phyloP scores from a whole-genome alignment of 2,329 filamentous ascomycete species.

The Epichloe aotearoae region DNA sequence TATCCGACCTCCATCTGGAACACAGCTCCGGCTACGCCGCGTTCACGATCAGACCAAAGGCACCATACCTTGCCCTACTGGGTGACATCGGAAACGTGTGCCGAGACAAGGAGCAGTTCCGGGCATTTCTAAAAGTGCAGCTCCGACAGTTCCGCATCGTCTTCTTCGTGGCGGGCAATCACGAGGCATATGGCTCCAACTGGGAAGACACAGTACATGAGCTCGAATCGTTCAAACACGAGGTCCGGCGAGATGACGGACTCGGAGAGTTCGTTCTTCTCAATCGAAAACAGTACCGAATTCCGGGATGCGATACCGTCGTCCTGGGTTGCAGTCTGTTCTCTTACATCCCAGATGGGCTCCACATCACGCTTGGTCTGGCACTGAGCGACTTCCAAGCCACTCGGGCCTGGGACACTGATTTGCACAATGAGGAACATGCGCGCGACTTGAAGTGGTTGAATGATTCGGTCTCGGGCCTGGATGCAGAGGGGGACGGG shows the following conservation, averaged over 20 bases:
- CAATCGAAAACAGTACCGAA: constrained; percentile 15
- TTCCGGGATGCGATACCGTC: constrained; percentile 13
- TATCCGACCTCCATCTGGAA: constrained; percentile 48
- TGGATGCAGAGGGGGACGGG: constrained; percentile 14
- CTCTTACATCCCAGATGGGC: constrained; percentile 28
- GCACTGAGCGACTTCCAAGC: constrained; percentile 38
- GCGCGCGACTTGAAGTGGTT: constrained; percentile 28
- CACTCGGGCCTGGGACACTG: constrained; percentile 26
- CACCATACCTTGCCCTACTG: constrained; percentile 39
- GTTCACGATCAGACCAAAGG: constrained; percentile 32
- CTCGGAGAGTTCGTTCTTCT: constrained; percentile 28
- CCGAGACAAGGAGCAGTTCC: constrained; percentile 24
- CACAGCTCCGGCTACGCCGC: constrained; percentile 32
- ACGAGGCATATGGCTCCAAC: constrained; percentile 36
- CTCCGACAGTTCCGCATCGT: constrained; percentile 34
- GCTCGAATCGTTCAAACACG: constrained; percentile 19
- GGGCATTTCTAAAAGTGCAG: constrained; percentile 33
- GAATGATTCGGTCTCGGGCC: constrained; percentile 20
- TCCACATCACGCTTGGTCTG: constrained; percentile 23
- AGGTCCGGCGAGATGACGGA: constrained; percentile 9
- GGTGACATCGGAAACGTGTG: constrained; percentile 41
- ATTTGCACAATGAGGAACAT: constrained; percentile 24
- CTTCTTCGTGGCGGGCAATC: constrained; percentile 41
- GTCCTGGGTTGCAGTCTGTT: constrained; percentile 30
- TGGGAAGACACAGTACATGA: constrained; percentile 19